These are phyloP conservation scores for Xylaria sp. DNA, from an alignment of 2,329 filamentous ascomycete genomes.

Conservation along the genomic window DNA sequence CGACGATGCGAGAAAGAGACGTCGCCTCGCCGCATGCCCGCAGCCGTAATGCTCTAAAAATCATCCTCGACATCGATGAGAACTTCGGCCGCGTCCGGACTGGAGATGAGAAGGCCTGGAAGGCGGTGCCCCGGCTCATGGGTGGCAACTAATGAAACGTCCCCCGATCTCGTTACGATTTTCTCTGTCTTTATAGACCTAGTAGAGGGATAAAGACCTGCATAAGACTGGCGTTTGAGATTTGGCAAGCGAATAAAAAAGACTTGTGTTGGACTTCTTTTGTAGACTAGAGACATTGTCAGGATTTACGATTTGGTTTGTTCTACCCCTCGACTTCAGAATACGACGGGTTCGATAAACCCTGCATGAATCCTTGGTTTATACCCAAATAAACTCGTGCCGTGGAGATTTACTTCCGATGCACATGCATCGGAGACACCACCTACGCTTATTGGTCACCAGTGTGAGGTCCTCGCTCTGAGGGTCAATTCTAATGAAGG, in stretches of 20 bases:
- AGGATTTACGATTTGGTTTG: slow-evolving; percentile 37
- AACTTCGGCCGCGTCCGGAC: slow-evolving; percentile 84
- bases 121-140: slow-evolving; percentile 62
- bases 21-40: slow-evolving; percentile 64
- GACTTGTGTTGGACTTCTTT: slow-evolving; percentile 39
- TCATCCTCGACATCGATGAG: slow-evolving; percentile 93
- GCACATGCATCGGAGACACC: not conserved
- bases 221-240: slow-evolving; percentile 48
- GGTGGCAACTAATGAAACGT: slow-evolving; percentile 49
- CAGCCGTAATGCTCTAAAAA: slow-evolving; percentile 92
- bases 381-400: slow-evolving; percentile 15
- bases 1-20: slow-evolving; percentile 71
- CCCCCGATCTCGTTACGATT: slow-evolving; percentile 24
- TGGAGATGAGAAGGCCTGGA: slow-evolving; percentile 65
- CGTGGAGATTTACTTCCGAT: not conserved
- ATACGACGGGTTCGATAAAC: slow-evolving; percentile 28
- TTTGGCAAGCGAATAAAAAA: slow-evolving; percentile 40
- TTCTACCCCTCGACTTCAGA: slow-evolving; percentile 36
- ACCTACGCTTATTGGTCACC: not conserved
- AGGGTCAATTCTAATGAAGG: not conserved
- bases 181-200: slow-evolving; percentile 41
- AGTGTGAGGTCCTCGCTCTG: not conserved
- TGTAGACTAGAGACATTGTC: slow-evolving; percentile 34
- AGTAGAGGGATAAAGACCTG: slow-evolving; percentile 41
- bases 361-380: slow-evolving; percentile 18